phyloP scores from a whole-genome alignment of 768 basidiomycete genomes.

The Cytidiella melzeri region DNA sequence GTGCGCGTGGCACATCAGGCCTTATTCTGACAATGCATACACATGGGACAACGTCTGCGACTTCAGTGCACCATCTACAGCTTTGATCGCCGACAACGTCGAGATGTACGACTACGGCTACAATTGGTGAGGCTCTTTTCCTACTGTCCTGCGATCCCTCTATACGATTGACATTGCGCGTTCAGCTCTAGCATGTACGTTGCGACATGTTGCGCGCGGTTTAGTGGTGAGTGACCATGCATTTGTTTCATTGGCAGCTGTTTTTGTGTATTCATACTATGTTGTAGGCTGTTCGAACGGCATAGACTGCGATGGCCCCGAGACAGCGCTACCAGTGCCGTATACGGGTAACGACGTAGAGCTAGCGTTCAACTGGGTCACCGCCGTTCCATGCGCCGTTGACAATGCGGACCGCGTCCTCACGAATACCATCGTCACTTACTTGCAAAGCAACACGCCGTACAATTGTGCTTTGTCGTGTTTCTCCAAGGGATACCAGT shows the following conservation, averaged over 20 bases:
- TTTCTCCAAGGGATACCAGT: conserved; percentile 12
- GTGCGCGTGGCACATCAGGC: conserved; percentile 1
- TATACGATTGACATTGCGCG: no score
- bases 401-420: conserved; percentile 16
- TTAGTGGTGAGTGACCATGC: neutral
- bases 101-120: neutral
- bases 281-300: conserved; percentile 1
- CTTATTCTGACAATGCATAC: conserved; percentile 9
- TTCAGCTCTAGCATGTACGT: neutral
- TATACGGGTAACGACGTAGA: neutral
- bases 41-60: conserved; percentile 7
- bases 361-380: conserved; percentile 15
- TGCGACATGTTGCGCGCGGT: conserved; percentile 5
- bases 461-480: conserved; percentile 15
- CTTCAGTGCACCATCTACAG: conserved; percentile 4
- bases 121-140: no score
- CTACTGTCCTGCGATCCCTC: no score
- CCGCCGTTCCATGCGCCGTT: conserved; percentile 13
- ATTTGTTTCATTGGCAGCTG: no score
- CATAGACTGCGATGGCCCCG: conserved; percentile 7
- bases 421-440: conserved; percentile 11
- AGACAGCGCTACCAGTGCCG: neutral
- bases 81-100: conserved; percentile 4
- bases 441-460: conserved; percentile 13
- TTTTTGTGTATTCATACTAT: no score